Evolutionary conservation across 768 basidiomycete species (phyloP).

Genomic region (Suillus ampliporus): DNA sequence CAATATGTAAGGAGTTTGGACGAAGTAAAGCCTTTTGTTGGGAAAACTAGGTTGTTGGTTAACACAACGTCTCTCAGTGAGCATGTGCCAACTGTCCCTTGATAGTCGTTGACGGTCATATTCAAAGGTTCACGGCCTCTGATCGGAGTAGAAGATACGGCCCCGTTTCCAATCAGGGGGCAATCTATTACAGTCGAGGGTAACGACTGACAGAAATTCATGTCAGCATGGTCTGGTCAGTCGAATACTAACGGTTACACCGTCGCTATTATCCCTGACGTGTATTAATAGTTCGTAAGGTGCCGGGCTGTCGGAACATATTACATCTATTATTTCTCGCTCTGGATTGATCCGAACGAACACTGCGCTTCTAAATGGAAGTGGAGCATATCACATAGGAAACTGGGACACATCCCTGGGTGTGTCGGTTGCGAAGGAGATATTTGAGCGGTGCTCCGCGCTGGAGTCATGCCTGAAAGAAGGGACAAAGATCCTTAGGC

Average conservation of each 20-base stretch:
- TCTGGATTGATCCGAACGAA: conserved; percentile 48
- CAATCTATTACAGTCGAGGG: conserved; percentile 83
- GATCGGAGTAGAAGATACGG: conserved; percentile 80
- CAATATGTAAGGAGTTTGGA: conserved; percentile 48
- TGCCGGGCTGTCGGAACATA: conserved; percentile 21
- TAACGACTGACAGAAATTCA: conserved; percentile 55
- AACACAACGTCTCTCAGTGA: conserved; percentile 62
- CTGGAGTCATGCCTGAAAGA: conserved; percentile 42
- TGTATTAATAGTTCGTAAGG: not conserved
- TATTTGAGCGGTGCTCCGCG: conserved; percentile 50
- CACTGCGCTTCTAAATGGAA: conserved; percentile 61
- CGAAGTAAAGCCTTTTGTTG: conserved; percentile 48
- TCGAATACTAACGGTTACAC: not conserved
- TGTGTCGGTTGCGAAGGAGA: conserved; percentile 46
- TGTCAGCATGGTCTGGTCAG: conserved; percentile 34
- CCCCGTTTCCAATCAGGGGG: conserved; percentile 77
- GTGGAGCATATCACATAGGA: conserved; percentile 58
- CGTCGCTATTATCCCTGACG: not conserved
- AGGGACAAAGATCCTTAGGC: conserved; percentile 49
- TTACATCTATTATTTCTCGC: conserved; percentile 68
- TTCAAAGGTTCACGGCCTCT: conserved; percentile 66
- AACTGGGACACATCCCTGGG: conserved; percentile 57
- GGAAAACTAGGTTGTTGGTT: conserved; percentile 46
- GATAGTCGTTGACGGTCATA: conserved; percentile 1
- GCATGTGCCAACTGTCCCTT: conserved; percentile 8